phyloP scores from a whole-genome alignment of 2,329 filamentous ascomycete genomes.

The Cryphonectria parasitica region DNA sequence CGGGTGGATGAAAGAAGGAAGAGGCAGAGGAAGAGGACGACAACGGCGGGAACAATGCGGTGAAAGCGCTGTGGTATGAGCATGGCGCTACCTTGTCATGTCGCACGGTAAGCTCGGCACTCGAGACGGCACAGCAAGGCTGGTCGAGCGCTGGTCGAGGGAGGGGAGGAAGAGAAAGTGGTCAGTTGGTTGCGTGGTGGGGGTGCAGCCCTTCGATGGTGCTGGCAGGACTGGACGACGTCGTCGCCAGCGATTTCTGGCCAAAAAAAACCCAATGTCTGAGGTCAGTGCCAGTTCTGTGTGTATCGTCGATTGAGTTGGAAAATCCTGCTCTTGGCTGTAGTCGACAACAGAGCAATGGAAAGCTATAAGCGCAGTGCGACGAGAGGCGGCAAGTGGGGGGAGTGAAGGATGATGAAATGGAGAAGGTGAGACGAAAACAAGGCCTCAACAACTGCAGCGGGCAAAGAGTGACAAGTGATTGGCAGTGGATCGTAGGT shows the following conservation, averaged over 20 bases:
- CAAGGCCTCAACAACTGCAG: background rate
- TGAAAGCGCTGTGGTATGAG: slow-evolving; percentile 30
- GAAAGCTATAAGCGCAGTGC: background rate
- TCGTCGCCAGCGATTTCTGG: background rate
- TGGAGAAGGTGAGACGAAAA: background rate
- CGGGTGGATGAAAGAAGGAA: slow-evolving; percentile 28
- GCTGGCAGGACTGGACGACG: background rate
- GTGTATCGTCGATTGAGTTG: background rate
- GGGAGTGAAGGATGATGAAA: background rate
- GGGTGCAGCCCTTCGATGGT: background rate
- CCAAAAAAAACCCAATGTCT: background rate
- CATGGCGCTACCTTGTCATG: slow-evolving; percentile 30
- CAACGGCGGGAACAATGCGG: slow-evolving; percentile 26
- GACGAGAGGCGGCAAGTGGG: background rate
- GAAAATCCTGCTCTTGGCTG: background rate
- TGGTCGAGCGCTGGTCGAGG: background rate
- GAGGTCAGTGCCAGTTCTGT: background rate
- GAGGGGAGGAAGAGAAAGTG: background rate
- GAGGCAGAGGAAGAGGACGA: slow-evolving; percentile 26
- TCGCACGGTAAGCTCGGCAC: slow-evolving; percentile 16
- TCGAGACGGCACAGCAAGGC: background rate
- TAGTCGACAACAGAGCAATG: background rate
- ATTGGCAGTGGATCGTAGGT: background rate
- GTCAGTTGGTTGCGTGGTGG: background rate
- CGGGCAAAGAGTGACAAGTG: background rate